Conservation (phyloP, 148 eudicot species). For the Cornus controversa region DNA sequence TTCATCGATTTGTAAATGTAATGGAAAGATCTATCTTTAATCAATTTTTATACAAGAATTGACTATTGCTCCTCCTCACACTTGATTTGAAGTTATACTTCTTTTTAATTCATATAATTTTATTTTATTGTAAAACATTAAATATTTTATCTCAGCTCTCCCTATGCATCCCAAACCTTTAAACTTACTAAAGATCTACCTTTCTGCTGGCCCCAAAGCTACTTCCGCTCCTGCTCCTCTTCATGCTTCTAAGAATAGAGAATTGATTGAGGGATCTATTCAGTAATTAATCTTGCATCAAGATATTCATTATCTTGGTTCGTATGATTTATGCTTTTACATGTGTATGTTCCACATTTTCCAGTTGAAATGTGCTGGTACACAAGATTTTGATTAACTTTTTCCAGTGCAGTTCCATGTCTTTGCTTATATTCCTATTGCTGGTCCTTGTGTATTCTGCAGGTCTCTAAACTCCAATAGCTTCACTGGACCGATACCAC, state of each 20-base stretch:
- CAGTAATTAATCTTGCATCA: background rate
- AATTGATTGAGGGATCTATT: background rate
- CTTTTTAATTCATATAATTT: too few relatives aligned
- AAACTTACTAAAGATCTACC: background rate
- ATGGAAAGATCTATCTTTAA: background rate
- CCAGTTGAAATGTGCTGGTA: background rate
- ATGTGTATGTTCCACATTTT: background rate
- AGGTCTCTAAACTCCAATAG: constrained; percentile 41
- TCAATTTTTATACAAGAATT: background rate
- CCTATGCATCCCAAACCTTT: background rate
- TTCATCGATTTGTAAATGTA: too few relatives aligned
- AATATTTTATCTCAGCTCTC: background rate
- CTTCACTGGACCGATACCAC: constrained; percentile 48
- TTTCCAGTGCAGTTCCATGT: background rate
- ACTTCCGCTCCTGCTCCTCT: background rate
- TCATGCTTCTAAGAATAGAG: background rate
- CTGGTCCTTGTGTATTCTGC: background rate
- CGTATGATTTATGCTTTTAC: background rate
- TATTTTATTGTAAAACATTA: background rate
- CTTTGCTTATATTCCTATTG: background rate
- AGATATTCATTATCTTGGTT: background rate
- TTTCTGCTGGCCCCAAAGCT: background rate
- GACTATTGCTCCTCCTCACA: too few relatives aligned
- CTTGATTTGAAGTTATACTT: background rate
- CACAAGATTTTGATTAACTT: background rate